These are phyloP conservation scores for Podila horticola DNA, from an alignment of 192 early-diverging fungal genomes.

Conservation along the genomic window DNA sequence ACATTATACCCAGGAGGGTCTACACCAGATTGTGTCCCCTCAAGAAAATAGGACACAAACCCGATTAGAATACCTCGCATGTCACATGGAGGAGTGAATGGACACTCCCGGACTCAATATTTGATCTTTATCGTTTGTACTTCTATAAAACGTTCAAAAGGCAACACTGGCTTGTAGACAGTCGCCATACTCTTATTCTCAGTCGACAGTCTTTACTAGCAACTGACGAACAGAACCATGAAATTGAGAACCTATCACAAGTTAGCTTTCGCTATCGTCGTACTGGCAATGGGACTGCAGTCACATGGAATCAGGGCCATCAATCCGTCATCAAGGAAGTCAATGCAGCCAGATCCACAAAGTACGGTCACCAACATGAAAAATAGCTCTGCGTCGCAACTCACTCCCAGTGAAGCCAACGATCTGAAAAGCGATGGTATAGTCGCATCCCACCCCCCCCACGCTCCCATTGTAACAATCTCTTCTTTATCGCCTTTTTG, in stretches of 20 bases:
- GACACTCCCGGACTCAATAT: no score
- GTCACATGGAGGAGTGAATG: no score
- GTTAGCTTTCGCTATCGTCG: background rate
- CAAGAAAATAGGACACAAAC: no score
- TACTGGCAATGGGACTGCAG: background rate
- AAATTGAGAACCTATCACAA: slow-evolving; percentile 2
- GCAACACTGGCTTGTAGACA: no score
- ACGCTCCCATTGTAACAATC: background rate
- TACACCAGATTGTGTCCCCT: no score
- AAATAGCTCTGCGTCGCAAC: background rate
- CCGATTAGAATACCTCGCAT: no score
- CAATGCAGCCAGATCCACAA: background rate
- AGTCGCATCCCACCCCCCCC: background rate
- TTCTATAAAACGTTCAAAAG: no score
- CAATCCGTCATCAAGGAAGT: background rate
- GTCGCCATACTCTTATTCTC: no score
- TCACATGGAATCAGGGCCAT: background rate
- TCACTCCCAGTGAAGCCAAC: background rate
- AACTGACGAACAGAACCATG: background rate
- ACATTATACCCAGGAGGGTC: no score
- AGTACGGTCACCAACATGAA: background rate
- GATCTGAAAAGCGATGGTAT: slow-evolving; percentile 1
- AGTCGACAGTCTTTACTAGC: no score
- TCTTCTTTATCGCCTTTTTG: background rate
- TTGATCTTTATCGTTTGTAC: no score